A percentile compares a stretch with the other conserved stretches of the same genome.
These are phyloP conservation scores for Byssothecium circinans DNA, from an alignment of 2,329 filamentous ascomycete species.

Conservation along the genomic window DNA sequence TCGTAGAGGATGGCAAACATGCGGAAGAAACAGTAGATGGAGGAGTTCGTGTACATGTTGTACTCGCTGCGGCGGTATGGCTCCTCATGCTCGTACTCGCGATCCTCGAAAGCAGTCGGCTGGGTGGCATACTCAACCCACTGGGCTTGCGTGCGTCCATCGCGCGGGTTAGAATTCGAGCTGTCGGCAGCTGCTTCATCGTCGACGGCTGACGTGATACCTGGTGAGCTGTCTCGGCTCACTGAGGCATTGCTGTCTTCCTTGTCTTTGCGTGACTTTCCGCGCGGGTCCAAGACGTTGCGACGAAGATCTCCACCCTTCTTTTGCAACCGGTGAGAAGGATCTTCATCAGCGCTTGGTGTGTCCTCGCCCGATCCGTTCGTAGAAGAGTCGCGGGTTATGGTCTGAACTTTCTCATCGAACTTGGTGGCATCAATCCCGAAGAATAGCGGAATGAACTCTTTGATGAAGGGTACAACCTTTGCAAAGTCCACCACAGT, in stretches of 20 bases:
- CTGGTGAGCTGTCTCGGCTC: slow-evolving; percentile 88
- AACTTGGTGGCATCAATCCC: slow-evolving; percentile 57
- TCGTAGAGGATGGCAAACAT: slow-evolving; percentile 90
- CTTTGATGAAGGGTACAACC: slow-evolving; percentile 51
- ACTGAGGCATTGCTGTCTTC: slow-evolving; percentile 76
- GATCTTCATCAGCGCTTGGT: slow-evolving; percentile 68
- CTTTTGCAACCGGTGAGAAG: slow-evolving; percentile 68
- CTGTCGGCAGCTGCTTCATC: slow-evolving; percentile 72
- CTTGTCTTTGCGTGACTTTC: slow-evolving; percentile 72
- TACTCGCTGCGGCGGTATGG: slow-evolving; percentile 79
- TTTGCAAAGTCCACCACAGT: slow-evolving; percentile 48
- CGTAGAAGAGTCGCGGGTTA: slow-evolving; percentile 49
- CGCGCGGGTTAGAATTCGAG: slow-evolving; percentile 53
- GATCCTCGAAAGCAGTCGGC: slow-evolving; percentile 59
- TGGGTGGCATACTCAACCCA: slow-evolving; percentile 62
- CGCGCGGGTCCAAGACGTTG: slow-evolving; percentile 80
- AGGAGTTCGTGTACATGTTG: slow-evolving; percentile 89
- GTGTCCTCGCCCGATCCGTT: slow-evolving; percentile 61
- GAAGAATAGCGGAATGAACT: slow-evolving; percentile 55
- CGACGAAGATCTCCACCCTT: slow-evolving; percentile 74
- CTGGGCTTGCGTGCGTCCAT: slow-evolving; percentile 67
- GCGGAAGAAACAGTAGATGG: slow-evolving; percentile 91
- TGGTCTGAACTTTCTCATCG: slow-evolving; percentile 64
- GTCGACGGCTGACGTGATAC: slow-evolving; percentile 74
- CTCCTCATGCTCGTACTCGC: slow-evolving; percentile 73